Conservation (phyloP, 148 eudicot genomes). For the Rhododendron williamsianum region DNA sequence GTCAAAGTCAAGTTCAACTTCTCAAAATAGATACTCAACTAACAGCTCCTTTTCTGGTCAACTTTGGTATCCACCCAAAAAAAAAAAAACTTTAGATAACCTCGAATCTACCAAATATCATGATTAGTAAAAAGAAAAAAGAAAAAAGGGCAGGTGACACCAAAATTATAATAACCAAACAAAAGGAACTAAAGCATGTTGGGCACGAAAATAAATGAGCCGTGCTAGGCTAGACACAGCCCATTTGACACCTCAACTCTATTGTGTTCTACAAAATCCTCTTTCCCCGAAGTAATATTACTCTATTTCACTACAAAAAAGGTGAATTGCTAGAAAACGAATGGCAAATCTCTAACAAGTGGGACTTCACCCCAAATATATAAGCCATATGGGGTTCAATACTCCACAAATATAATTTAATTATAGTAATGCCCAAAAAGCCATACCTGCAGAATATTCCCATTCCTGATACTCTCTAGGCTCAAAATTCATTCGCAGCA, state of each 20-base stretch:
- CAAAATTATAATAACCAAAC: neutral
- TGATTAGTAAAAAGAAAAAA: neutral
- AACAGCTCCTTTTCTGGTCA: neutral
- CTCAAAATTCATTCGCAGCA: slow-evolving; percentile 51
- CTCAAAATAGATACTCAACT: neutral
- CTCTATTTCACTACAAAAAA: neutral
- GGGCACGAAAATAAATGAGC: neutral
- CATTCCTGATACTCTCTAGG: slow-evolving; percentile 54
- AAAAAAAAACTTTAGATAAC: neutral
- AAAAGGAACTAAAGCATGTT: neutral
- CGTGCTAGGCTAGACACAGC: neutral
- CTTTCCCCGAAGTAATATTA: neutral
- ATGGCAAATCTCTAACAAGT: neutral
- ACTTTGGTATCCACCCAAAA: neutral
- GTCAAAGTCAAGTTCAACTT: neutral
- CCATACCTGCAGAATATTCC: slow-evolving; percentile 57
- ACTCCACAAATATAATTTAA: neutral
- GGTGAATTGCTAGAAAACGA: neutral
- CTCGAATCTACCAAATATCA: neutral
- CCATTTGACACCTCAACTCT: neutral
- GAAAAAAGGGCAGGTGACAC: neutral
- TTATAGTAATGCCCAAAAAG: neutral
- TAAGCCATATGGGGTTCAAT: neutral
- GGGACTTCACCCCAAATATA: neutral
- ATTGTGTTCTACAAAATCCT: neutral